A percentile compares a stretch with the other conserved stretches of the same genome.
Conservation (phyloP, 106 monocot species). For the Platanthera zijinensis region DNA sequence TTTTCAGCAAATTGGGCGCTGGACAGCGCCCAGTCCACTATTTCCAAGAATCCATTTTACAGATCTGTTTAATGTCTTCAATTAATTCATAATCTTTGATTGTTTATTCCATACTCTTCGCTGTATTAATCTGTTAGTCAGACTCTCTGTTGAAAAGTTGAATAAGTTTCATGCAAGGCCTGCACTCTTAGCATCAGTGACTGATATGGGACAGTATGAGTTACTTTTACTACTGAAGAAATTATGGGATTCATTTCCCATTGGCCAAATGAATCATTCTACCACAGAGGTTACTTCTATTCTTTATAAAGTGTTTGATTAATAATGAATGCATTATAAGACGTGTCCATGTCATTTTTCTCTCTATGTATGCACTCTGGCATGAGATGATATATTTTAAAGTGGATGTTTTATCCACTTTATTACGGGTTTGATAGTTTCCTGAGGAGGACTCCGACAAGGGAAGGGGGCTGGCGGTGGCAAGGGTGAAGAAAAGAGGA, state of each 20-base stretch:
- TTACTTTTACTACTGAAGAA: slow-evolving; percentile 33
- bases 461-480: too few species aligned
- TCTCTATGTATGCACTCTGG: background rate
- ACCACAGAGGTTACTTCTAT: slow-evolving; percentile 38
- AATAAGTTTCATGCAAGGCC: slow-evolving; percentile 12
- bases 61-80: slow-evolving; percentile 17
- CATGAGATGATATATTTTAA: background rate
- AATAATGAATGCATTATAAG: background rate
- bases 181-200: background rate
- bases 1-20: too few species aligned
- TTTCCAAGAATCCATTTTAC: slow-evolving; percentile 53
- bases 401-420: background rate
- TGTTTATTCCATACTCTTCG: slow-evolving; percentile 50
- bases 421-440: background rate
- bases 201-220: slow-evolving; percentile 13
- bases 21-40: too few species aligned
- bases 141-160: slow-evolving; percentile 19
- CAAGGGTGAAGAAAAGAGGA: too few species aligned
- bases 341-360: background rate
- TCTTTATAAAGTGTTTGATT: background rate
- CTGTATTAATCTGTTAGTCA: slow-evolving; percentile 47
- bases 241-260: slow-evolving; percentile 63
- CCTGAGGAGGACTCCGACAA: too few species aligned
- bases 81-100: slow-evolving; percentile 42
- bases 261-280: slow-evolving; percentile 22